phyloP scores from a whole-genome alignment of 257 asterid species.

The Catharanthus roseus region DNA sequence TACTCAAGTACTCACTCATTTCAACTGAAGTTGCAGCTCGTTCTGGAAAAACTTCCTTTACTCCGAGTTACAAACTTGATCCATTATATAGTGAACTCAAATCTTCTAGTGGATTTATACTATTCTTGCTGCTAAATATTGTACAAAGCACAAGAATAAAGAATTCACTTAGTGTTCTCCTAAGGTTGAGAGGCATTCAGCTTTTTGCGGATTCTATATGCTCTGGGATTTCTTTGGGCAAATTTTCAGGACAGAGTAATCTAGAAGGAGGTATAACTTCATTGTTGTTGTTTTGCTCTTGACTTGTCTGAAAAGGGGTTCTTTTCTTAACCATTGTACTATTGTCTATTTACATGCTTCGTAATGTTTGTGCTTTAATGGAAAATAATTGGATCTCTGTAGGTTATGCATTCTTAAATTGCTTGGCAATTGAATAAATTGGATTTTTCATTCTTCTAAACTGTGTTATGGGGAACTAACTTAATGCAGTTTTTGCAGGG shows the following conservation, averaged over 20 bases:
- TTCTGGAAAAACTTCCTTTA: conserved; percentile 52
- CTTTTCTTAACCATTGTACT: not conserved
- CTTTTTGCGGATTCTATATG: conserved; percentile 68
- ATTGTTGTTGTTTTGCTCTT: not conserved
- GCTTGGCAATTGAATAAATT: no score
- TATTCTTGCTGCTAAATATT: conserved; percentile 66
- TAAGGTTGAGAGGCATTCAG: conserved; percentile 69
- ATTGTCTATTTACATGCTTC: not conserved
- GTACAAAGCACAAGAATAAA: conserved; percentile 49
- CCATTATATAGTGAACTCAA: conserved; percentile 65
- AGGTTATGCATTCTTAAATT: not conserved
- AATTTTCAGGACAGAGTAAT: conserved; percentile 20
- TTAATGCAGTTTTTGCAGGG: conserved; percentile 38
- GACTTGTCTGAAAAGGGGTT: not conserved
- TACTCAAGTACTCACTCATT: conserved; percentile 74
- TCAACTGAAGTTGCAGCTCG: conserved; percentile 88
- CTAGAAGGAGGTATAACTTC: conserved; percentile 46
- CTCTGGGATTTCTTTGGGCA: conserved; percentile 30
- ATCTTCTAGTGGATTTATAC: conserved; percentile 75
- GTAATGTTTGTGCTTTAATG: not conserved
- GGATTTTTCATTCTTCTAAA: not conserved
- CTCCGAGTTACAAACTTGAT: conserved; percentile 59
- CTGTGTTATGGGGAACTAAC: not conserved
- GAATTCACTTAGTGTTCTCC: conserved; percentile 45
- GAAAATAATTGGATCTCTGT: not conserved